Conservation (phyloP, 2,329 filamentous ascomycete species). For the Herpotrichia juniperi region DNA sequence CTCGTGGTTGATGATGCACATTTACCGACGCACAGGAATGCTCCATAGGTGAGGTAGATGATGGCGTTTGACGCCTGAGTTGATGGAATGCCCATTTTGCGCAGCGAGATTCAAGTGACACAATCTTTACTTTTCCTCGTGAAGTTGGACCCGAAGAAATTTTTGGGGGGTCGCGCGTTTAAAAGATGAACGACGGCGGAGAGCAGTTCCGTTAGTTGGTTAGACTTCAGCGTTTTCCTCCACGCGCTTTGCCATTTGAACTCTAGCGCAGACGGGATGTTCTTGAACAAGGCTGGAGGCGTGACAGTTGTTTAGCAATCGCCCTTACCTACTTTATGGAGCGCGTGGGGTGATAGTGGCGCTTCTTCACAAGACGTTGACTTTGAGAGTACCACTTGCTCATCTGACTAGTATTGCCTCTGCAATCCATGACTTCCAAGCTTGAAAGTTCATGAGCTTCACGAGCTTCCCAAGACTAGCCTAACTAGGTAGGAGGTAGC, state of each 20-base stretch:
- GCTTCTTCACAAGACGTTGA: neutral
- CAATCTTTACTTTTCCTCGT: too few species aligned
- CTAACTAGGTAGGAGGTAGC: neutral
- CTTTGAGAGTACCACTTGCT: neutral
- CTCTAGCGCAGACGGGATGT: slow-evolving; percentile 4
- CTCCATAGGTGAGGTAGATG: slow-evolving; percentile 79
- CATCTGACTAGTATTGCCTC: neutral
- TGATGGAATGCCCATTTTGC: slow-evolving; percentile 74
- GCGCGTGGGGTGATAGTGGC: neutral
- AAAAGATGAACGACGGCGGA: neutral
- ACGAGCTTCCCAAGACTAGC: neutral
- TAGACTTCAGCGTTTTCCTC: slow-evolving; percentile 9
- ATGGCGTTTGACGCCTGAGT: slow-evolving; percentile 80
- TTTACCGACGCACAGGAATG: slow-evolving; percentile 69
- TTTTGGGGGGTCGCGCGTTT: neutral
- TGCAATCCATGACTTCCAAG: neutral
- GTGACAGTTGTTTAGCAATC: slow-evolving; percentile 3
- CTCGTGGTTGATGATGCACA: neutral
- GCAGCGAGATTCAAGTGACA: too few species aligned
- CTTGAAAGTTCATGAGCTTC: neutral
- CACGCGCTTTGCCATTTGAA: slow-evolving; percentile 6
- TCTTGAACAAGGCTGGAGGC: neutral
- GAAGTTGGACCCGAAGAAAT: neutral
- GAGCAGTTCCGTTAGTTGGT: neutral
- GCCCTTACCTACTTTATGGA: neutral